A percentile compares a stretch with the other conserved stretches of the same genome.
Conservation (phyloP, 441 rosid species). For the Adansonia grandidieri region DNA sequence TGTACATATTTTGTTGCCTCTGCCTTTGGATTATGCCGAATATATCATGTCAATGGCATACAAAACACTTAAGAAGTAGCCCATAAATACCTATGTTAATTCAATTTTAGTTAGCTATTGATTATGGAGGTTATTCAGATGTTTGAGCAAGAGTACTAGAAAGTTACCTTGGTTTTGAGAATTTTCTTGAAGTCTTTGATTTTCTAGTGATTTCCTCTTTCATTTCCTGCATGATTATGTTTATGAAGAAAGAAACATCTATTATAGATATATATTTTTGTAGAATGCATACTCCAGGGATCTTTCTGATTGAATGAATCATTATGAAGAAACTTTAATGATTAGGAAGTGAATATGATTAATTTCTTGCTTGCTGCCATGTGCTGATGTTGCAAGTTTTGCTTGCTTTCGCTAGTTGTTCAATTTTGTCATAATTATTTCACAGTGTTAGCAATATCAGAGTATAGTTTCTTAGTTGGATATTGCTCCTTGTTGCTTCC, state of each 20-base stretch:
- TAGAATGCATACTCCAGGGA: neutral
- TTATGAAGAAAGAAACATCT: slow-evolving; percentile 1
- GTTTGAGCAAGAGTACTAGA: neutral
- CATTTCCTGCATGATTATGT: neutral
- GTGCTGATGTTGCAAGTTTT: neutral
- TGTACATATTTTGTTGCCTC: neutral
- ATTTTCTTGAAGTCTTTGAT: neutral
- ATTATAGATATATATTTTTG: neutral
- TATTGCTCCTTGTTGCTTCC: slow-evolving; percentile 35
- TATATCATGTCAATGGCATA: slow-evolving; percentile 2
- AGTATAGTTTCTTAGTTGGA: slow-evolving; percentile 9
- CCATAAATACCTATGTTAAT: neutral
- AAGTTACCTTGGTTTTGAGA: neutral
- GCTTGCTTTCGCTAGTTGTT: neutral
- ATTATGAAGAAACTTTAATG: slow-evolving; percentile 3
- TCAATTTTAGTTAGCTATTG: slow-evolving; percentile 2
- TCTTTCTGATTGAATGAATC: neutral
- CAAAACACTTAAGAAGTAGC: neutral
- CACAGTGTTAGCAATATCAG: neutral
- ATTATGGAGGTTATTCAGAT: neutral
- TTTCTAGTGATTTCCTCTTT: slow-evolving; percentile 17
- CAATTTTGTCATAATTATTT: neutral
- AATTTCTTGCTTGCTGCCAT: neutral
- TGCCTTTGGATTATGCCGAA: neutral
- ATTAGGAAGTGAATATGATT: neutral